These are phyloP conservation scores for Aquanectria penicillioides DNA, from an alignment of 2,329 filamentous ascomycete species.

Conservation along the genomic window DNA sequence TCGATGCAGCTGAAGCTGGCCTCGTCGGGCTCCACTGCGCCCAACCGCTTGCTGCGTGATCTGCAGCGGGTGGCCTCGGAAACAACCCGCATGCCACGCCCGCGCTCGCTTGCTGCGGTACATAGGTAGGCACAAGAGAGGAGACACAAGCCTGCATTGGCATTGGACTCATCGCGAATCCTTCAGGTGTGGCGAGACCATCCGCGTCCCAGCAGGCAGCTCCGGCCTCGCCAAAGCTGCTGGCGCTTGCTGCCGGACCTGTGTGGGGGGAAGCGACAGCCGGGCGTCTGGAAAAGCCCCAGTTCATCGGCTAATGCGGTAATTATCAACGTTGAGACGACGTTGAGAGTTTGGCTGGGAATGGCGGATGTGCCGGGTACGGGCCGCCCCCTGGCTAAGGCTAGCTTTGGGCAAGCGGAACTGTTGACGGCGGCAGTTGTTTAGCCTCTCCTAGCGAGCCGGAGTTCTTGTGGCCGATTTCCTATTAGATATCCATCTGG, in stretches of 20 bases:
- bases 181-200: no score
- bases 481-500: background rate
- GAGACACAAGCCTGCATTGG: no score
- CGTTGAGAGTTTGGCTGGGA: no score
- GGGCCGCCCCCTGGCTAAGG: background rate
- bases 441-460: background rate
- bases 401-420: background rate
- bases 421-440: background rate
- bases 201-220: no score
- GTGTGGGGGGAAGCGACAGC: background rate
- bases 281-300: background rate
- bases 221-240: background rate
- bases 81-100: no score
- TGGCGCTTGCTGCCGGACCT: background rate
- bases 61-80: no score
- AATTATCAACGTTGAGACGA: slow-evolving; percentile 1
- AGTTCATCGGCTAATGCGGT: background rate
- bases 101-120: no score
- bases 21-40: no score
- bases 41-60: no score
- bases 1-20: no score
- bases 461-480: background rate
- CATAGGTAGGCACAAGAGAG: no score
- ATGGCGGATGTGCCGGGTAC: background rate
- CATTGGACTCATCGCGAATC: no score